Percentiles rank a stretch among this genome's conserved stretches.
Conservation (phyloP, 2,329 filamentous ascomycete species). For the Neodidymelliopsis sp. region DNA sequence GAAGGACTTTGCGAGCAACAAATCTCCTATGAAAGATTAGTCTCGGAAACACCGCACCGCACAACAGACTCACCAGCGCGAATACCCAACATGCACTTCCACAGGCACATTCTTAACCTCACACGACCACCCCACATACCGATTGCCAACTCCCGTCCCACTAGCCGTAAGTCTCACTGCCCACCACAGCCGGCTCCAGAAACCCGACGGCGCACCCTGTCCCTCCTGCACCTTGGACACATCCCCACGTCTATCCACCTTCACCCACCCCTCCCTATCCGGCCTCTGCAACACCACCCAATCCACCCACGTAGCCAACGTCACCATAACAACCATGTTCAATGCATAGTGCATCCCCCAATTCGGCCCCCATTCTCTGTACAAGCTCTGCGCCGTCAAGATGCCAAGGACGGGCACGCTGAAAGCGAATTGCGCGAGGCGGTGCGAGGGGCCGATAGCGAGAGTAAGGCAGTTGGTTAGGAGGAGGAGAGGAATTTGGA, state of each 20-base stretch:
- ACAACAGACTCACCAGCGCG: constrained; percentile 29
- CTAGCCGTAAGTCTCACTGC: constrained; percentile 21
- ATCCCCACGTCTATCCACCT: not conserved
- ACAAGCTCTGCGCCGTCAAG: constrained; percentile 27
- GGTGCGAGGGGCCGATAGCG: constrained; percentile 17
- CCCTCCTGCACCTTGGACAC: too few species aligned
- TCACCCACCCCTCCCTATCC: constrained; percentile 36
- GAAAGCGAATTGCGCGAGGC: constrained; percentile 13
- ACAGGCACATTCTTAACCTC: constrained; percentile 38
- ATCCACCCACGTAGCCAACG: constrained; percentile 27
- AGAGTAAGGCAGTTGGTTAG: constrained; percentile 25
- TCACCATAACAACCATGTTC: constrained; percentile 14
- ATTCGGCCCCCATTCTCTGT: constrained; percentile 10
- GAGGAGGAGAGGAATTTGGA: constrained; percentile 26
- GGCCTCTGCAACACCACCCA: constrained; percentile 32
- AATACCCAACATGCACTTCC: constrained; percentile 26
- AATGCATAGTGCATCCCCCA: constrained; percentile 27
- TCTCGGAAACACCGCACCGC: too few species aligned
- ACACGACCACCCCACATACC: constrained; percentile 37
- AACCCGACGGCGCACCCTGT: constrained; percentile 8
- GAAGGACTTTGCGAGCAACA: constrained; percentile 26
- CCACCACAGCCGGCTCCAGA: constrained; percentile 32
- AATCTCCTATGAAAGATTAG: constrained; percentile 33
- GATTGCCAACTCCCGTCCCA: too few species aligned
- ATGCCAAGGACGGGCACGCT: constrained; percentile 26